These are phyloP conservation scores for Penicillium cataractarum DNA, from an alignment of 495 filamentous ascomycete species.

Conservation along the genomic window DNA sequence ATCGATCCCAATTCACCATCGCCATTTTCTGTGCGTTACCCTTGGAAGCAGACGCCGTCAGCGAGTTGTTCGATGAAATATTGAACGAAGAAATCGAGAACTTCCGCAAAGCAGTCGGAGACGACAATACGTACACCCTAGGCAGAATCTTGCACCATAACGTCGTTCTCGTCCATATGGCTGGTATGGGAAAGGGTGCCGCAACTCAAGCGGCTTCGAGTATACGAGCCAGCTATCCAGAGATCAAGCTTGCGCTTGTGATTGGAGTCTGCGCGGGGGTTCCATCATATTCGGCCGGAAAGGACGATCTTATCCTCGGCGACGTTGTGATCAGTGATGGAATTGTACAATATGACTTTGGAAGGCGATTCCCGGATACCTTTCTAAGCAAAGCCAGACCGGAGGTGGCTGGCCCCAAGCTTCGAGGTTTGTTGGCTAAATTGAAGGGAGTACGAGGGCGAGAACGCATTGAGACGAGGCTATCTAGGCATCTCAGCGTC, in stretches of 20 bases:
- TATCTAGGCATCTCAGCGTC: neutral
- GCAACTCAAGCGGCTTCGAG: neutral
- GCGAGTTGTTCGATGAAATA: neutral
- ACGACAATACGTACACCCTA: neutral
- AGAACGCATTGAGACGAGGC: neutral
- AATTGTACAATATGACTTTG: constrained; percentile 1
- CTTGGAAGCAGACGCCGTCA: neutral
- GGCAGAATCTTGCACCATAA: neutral
- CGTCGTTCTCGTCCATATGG: neutral
- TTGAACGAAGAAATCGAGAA: neutral
- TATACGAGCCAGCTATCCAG: neutral
- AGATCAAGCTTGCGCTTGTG: neutral
- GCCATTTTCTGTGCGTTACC: neutral
- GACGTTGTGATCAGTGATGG: constrained; percentile 1
- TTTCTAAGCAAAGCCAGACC: neutral
- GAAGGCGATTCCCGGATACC: neutral
- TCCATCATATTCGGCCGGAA: neutral
- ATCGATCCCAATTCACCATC: neutral
- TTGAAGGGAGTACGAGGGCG: neutral
- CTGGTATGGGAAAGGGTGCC: neutral
- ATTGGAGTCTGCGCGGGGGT: neutral
- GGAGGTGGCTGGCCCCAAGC: neutral
- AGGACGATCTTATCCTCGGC: neutral
- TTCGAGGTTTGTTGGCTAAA: neutral
- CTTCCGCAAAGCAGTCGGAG: neutral